Evolutionary conservation across 2,329 filamentous ascomycete species (phyloP), one percentile per base, ranked within the genome.

Genomic region (Pyricularia sp.): DNA sequence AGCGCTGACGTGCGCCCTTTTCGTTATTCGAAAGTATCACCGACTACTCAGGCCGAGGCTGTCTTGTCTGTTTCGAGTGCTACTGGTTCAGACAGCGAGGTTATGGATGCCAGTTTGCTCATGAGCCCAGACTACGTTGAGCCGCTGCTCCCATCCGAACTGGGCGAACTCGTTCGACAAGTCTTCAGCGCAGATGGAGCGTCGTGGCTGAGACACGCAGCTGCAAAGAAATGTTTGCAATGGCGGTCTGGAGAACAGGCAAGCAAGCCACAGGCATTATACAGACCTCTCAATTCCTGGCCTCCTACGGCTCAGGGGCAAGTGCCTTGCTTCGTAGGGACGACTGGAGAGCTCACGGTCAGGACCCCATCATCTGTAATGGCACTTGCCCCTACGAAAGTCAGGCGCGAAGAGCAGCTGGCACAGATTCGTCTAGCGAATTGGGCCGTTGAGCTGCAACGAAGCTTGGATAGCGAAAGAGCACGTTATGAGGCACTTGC

Each of bases 61-160:
- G 85, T 88, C 2, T 96, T 90, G 72, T 86, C 90, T 0, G 82
- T 96, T 24, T 97, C 93, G 1, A 94, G 89, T 24, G 84, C 84
- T 13, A 80, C 84, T 28, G 84, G 83, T 1, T 83, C 84, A 26
- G 91, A 97, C 70, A 78, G 86, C 66, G 91, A 96, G 53, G 86
- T 83, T 59, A 96, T 97, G 88, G 93, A 97, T 73, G 93, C 93
- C 22, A 96, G 91, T 71, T 80, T 96, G 0, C 82, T 97, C 22
- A 97, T 97, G 93, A 92, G 88, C 65, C 88, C 93, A 0, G 90
- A 94, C 70, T 97, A 97, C 72, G 79, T 94, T 16, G 88, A 91
- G 67, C 93, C 93, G 0, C 80, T 97, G 4, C 77, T 90, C 3
- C 76, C 84, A 0, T 94, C 91, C 9, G 93, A 97, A 57, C 83